Evolutionary conservation across 2,329 filamentous ascomycete species (phyloP).

Genomic region (Botrytis cinerea): DNA sequence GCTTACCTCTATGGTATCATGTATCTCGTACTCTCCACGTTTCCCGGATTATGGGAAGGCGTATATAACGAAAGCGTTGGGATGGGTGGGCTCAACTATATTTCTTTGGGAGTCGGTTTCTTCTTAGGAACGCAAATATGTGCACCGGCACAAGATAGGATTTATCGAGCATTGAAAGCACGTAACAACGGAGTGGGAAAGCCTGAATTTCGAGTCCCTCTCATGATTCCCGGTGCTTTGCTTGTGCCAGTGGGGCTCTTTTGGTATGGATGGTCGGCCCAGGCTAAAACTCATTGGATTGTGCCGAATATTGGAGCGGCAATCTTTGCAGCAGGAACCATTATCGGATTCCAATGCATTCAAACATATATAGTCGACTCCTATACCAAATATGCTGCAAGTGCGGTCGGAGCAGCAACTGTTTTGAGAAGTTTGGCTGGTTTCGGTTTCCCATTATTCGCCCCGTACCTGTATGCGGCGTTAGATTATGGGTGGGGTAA

Average conservation of each 20-base stretch:
- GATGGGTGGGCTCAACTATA: constrained; percentile 58
- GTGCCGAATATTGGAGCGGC: constrained; percentile 57
- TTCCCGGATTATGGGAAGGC: constrained; percentile 57
- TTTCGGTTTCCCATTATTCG: constrained; percentile 39
- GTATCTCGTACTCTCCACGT: constrained; percentile 60
- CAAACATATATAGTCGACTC: constrained; percentile 57
- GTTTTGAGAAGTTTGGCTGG: constrained; percentile 38
- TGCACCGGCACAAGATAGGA: constrained; percentile 41
- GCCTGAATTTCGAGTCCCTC: constrained; percentile 65
- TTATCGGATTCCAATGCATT: constrained; percentile 41
- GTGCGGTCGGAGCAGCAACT: constrained; percentile 45
- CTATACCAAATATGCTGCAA: constrained; percentile 43
- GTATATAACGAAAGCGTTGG: constrained; percentile 58
- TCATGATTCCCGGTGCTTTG: constrained; percentile 56
- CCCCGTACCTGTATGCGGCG: constrained; percentile 38
- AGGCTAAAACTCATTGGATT: constrained; percentile 56
- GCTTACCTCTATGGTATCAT: constrained; percentile 55
- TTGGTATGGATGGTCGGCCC: constrained; percentile 59
- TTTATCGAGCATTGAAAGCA: constrained; percentile 36
- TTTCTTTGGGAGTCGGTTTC: constrained; percentile 51
- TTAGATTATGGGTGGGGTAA: constrained; percentile 52
- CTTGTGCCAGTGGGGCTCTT: constrained; percentile 58
- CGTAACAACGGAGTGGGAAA: constrained; percentile 38
- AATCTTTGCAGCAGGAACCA: constrained; percentile 52
- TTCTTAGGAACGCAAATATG: constrained; percentile 43